phyloP scores from a whole-genome alignment of 2,329 filamentous ascomycete species.

The Neonectria ditissima region DNA sequence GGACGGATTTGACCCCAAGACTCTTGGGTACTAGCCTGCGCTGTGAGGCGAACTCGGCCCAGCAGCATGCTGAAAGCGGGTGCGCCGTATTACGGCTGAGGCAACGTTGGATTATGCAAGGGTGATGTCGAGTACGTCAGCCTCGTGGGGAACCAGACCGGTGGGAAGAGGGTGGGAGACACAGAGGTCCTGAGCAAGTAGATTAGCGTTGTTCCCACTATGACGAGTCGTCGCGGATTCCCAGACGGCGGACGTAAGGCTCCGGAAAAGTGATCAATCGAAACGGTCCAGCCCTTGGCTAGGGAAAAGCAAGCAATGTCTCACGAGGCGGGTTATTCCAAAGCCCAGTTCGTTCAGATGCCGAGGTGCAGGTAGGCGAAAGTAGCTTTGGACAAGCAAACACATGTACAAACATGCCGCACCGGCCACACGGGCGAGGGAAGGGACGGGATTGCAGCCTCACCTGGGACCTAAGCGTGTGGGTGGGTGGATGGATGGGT shows the following conservation, averaged over 20 bases:
- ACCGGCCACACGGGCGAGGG: slow-evolving; percentile 4
- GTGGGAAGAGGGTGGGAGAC: slow-evolving; percentile 10
- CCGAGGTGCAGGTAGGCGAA: neutral
- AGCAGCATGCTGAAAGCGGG: slow-evolving; percentile 13
- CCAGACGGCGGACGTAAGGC: slow-evolving; percentile 29
- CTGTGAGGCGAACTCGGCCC: slow-evolving; percentile 4
- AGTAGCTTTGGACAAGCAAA: slow-evolving; percentile 5
- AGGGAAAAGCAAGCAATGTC: slow-evolving; percentile 14
- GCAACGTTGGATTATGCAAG: slow-evolving; percentile 6
- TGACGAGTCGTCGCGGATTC: slow-evolving; percentile 27
- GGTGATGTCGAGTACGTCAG: slow-evolving; percentile 13
- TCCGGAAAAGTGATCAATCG: slow-evolving; percentile 32
- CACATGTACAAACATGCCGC: neutral
- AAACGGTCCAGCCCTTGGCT: slow-evolving; percentile 7
- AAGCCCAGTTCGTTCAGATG: neutral
- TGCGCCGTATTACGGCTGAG: slow-evolving; percentile 7
- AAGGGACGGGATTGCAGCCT: slow-evolving; percentile 5
- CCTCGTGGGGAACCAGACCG: slow-evolving; percentile 15
- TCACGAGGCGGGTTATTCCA: slow-evolving; percentile 6
- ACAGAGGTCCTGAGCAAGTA: neutral
- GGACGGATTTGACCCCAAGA: neutral
- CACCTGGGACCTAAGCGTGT: slow-evolving; percentile 15
- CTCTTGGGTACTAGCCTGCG: slow-evolving; percentile 1
- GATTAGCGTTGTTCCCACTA: slow-evolving; percentile 41
- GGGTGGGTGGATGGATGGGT: neutral